phyloP scores from a whole-genome alignment of 352 stramenopile genomes.

The Hyaloperonospora arabidopsidis region DNA sequence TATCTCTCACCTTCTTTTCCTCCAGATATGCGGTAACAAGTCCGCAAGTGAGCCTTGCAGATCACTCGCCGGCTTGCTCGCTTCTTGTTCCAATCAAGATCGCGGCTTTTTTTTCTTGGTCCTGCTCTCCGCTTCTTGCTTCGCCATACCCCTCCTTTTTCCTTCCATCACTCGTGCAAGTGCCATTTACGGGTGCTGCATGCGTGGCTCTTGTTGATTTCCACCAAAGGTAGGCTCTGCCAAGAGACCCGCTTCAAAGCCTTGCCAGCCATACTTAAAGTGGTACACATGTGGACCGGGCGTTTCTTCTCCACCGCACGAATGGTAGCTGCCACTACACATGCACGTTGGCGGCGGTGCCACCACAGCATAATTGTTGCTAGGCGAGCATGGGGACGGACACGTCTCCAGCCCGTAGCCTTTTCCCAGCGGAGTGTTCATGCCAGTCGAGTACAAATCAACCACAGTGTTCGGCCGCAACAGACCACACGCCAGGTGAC shows the following conservation, averaged over 20 bases:
- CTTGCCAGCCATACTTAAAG: slow-evolving; percentile 81
- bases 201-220: slow-evolving; percentile 24
- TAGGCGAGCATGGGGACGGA: slow-evolving; percentile 52
- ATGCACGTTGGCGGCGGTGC: slow-evolving; percentile 27
- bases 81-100: slow-evolving; percentile 27
- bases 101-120: slow-evolving; percentile 8
- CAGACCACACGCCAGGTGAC: slow-evolving; percentile 51
- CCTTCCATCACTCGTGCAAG: slow-evolving; percentile 3
- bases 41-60: slow-evolving; percentile 12
- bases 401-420: slow-evolving; percentile 31
- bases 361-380: slow-evolving; percentile 48
- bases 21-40: slow-evolving; percentile 18
- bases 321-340: slow-evolving; percentile 52
- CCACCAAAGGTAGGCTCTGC: slow-evolving; percentile 20
- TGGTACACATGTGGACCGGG: slow-evolving; percentile 60
- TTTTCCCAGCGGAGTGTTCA: slow-evolving; percentile 30
- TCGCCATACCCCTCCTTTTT: slow-evolving; percentile 6
- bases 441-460: slow-evolving; percentile 36
- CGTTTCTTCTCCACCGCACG: slow-evolving; percentile 33
- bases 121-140: slow-evolving; percentile 29
- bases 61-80: slow-evolving; percentile 17
- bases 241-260: slow-evolving; percentile 37
- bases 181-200: slow-evolving; percentile 32
- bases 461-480: slow-evolving; percentile 39
- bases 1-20: slow-evolving; percentile 26